Conservation (phyloP, 2,329 filamentous ascomycete species). For the Scopulariopsis brevicaulis region DNA sequence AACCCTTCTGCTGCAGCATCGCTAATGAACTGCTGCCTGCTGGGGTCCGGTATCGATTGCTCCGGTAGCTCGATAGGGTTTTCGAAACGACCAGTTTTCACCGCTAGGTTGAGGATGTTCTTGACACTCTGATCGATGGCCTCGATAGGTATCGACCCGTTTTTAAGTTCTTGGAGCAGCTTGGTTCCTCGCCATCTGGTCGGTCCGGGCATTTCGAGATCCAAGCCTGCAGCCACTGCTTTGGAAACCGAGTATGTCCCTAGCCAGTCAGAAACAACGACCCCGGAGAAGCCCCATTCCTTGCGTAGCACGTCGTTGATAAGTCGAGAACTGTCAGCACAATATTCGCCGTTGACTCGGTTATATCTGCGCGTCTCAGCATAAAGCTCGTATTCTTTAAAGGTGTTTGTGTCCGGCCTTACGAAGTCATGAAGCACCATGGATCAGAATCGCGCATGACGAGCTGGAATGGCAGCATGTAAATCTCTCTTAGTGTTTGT, state of each 20-base stretch:
- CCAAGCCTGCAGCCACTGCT: conserved; percentile 16
- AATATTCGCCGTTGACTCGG: conserved; percentile 31
- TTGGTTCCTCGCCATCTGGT: conserved; percentile 11
- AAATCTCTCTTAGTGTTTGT: conserved; percentile 24
- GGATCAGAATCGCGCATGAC: conserved; percentile 27
- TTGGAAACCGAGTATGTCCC: conserved; percentile 20
- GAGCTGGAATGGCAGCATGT: conserved; percentile 32
- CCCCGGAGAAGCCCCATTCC: conserved; percentile 31
- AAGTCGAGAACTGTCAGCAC: conserved; percentile 25
- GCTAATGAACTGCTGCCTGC: too few species aligned
- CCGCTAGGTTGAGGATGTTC: neutral
- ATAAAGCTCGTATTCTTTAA: too few species aligned
- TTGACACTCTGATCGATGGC: neutral
- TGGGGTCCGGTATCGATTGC: too few species aligned
- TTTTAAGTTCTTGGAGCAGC: neutral
- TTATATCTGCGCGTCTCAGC: conserved; percentile 19
- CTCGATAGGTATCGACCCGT: neutral
- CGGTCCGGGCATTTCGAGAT: conserved; percentile 24
- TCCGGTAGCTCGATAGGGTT: neutral
- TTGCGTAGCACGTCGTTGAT: conserved; percentile 26
- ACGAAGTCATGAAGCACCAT: conserved; percentile 30
- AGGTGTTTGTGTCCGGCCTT: too few species aligned
- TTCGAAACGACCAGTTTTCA: neutral
- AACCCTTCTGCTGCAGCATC: neutral
- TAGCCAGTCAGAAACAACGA: conserved; percentile 36